A percentile compares a stretch with the other conserved stretches of the same genome.
Evolutionary conservation across 495 filamentous ascomycete genomes (phyloP).

Genomic region (Neurospora sp.): DNA sequence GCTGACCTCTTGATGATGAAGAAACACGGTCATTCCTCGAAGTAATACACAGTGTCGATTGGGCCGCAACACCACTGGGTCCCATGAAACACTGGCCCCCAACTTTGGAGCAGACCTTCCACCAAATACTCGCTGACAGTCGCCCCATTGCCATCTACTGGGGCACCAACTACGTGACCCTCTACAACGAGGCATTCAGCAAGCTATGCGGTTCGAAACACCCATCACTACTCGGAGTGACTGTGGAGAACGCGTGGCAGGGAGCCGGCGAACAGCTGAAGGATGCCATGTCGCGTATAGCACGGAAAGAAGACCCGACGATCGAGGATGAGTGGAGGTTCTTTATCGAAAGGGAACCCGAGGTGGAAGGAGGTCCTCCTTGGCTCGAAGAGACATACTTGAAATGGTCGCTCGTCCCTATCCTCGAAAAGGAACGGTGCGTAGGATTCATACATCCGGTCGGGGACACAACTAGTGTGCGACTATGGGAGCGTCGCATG

Average conservation of each 20-base stretch:
- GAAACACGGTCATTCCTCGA: conserved; percentile 25
- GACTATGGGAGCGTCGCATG: conserved; percentile 30
- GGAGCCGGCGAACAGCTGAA: conserved; percentile 25
- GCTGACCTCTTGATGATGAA: conserved; percentile 1
- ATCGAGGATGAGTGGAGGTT: conserved; percentile 29
- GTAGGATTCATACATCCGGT: conserved; percentile 29
- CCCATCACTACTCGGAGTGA: conserved; percentile 26
- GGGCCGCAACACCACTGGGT: conserved; percentile 49
- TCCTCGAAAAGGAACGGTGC: conserved; percentile 42
- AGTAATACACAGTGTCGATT: conserved; percentile 34
- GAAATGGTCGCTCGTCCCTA: conserved; percentile 50
- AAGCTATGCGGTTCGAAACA: conserved; percentile 28
- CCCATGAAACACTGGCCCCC: conserved; percentile 48
- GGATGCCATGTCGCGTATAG: conserved; percentile 17
- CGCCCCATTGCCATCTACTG: conserved; percentile 49
- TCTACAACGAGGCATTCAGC: conserved; percentile 38
- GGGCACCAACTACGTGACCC: conserved; percentile 32
- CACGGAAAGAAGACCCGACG: conserved; percentile 11
- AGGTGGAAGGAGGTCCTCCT: conserved; percentile 25
- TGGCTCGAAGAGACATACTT: conserved; percentile 54
- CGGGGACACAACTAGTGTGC: conserved; percentile 23
- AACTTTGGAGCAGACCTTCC: conserved; percentile 48
- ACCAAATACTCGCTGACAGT: conserved; percentile 53
- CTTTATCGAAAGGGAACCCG: conserved; percentile 34
- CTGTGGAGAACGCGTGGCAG: conserved; percentile 26